phyloP scores from a whole-genome alignment of 23 red algal genomes.

The Agarophyton chilense region DNA sequence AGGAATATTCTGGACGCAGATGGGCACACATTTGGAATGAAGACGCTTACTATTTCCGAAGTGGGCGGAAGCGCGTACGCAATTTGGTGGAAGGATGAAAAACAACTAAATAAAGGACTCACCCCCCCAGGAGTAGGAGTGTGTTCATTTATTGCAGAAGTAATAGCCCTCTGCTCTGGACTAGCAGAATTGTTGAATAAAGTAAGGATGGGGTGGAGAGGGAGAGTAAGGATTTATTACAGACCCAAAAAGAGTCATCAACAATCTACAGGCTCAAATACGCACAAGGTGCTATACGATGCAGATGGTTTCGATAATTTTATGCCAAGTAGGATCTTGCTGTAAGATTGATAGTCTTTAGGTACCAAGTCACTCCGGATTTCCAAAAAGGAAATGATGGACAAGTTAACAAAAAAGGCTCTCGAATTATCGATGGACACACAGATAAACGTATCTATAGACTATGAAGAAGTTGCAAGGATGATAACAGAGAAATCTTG shows the following conservation, averaged over 20 bases:
- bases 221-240: not conserved
- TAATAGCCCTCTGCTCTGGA: not conserved
- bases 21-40: not conserved
- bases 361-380: no score
- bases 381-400: not conserved
- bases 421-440: not conserved
- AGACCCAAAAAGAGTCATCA: not conserved
- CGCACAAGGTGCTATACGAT: no score
- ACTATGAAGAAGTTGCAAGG: no score
- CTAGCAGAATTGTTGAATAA: not conserved
- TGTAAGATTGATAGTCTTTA: not conserved
- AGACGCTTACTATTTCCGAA: not conserved
- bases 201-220: not conserved
- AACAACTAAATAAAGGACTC: not conserved
- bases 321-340: not conserved
- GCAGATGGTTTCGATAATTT: not conserved
- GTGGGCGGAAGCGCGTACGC: slow-evolving; percentile 4
- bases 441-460: not conserved
- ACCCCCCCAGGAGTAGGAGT: not conserved
- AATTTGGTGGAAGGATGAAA: not conserved
- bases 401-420: not conserved
- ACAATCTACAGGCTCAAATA: no score
- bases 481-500: no score
- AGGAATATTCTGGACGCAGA: not conserved
- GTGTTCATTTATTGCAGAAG: not conserved